phyloP scores from a whole-genome alignment of 495 filamentous ascomycete genomes.

The Penicillium parvum region DNA sequence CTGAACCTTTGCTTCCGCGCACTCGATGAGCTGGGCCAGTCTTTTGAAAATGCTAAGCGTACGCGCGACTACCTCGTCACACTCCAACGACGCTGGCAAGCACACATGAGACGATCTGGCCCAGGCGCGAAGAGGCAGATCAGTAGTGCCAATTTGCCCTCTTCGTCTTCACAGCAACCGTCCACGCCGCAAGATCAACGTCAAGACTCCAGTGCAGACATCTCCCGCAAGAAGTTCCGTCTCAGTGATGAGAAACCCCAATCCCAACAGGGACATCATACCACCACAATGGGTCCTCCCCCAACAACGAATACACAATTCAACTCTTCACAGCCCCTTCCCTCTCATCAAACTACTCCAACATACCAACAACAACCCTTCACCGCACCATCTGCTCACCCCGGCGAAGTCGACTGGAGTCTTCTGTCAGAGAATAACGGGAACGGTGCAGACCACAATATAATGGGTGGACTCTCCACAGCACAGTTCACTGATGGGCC shows the following conservation, averaged over 20 bases:
- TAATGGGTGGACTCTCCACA: conserved; percentile 5
- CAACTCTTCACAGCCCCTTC: background rate
- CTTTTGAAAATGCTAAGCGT: conserved; percentile 45
- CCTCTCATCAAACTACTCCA: conserved; percentile 5
- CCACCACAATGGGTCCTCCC: background rate
- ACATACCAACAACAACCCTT: conserved; percentile 7
- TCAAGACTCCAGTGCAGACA: conserved; percentile 4
- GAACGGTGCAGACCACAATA: conserved; percentile 1
- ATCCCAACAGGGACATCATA: conserved; percentile 2
- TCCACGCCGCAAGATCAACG: background rate
- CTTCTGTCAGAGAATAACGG: conserved; percentile 27
- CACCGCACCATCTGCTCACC: conserved; percentile 9
- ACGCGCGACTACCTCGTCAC: conserved; percentile 43
- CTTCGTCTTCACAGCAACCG: conserved; percentile 1
- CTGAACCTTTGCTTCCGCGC: conserved; percentile 47
- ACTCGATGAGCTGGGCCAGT: conserved; percentile 43
- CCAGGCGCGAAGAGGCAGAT: conserved; percentile 33
- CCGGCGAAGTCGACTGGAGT: conserved; percentile 35
- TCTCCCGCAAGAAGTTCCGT: conserved; percentile 31
- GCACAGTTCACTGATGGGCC: conserved; percentile 24
- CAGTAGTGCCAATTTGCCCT: conserved; percentile 20
- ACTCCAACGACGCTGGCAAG: conserved; percentile 45
- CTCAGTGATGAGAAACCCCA: conserved; percentile 7
- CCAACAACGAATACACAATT: conserved; percentile 3
- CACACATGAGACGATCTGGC: conserved; percentile 41